Evolutionary conservation across 257 asterid species (phyloP).

Genomic region (Solanum medicagineum): DNA sequence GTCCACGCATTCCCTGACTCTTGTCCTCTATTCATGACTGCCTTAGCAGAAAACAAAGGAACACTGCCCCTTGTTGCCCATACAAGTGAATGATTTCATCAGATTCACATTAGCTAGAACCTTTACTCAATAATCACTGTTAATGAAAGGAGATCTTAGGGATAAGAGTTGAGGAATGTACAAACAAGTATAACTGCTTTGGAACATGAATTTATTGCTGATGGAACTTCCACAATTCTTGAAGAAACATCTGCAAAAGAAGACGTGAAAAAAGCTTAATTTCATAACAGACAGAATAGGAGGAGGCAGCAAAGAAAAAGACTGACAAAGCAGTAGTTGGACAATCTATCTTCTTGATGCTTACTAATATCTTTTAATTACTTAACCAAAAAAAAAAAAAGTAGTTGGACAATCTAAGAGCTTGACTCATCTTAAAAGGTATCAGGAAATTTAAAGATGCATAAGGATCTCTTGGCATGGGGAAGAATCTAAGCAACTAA

Average conservation of each 20-base stretch:
- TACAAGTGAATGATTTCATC: neutral
- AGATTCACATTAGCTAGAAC: neutral
- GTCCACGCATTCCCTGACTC: neutral
- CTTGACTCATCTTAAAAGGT: neutral
- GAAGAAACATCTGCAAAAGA: constrained; percentile 45
- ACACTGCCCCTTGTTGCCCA: neutral
- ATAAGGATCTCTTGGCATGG: neutral
- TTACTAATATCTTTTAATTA: too few relatives aligned
- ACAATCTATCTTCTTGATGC: neutral
- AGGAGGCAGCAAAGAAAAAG: neutral
- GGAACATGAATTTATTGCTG: constrained; percentile 37
- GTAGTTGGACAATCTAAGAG: neutral
- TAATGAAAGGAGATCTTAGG: neutral
- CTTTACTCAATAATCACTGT: neutral
- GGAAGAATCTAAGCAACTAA: neutral
- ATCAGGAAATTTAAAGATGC: neutral
- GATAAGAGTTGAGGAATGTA: constrained; percentile 52
- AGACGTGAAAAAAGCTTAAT: neutral
- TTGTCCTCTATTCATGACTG: neutral
- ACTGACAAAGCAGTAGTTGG: neutral
- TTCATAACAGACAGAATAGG: neutral
- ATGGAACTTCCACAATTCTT: constrained; percentile 45
- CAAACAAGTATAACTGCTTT: constrained; percentile 97
- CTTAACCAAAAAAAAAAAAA: too few relatives aligned
- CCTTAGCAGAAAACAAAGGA: neutral